Percentiles rank a stretch among this genome's conserved stretches.
Conservation (phyloP, 2,329 filamentous ascomycete species). For the Pestalotiopsis sp. region DNA sequence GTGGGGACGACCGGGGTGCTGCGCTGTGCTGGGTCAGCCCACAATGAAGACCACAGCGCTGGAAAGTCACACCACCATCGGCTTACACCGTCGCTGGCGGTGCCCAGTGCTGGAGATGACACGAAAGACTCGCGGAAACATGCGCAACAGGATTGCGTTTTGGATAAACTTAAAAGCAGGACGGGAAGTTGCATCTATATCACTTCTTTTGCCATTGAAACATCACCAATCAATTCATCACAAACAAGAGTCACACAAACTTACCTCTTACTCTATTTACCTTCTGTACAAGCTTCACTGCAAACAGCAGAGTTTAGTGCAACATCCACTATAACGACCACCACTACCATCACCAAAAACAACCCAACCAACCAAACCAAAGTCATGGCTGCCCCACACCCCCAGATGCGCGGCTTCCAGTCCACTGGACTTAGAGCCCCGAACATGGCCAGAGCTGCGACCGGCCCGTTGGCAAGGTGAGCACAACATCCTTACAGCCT, state of each 20-base stretch:
- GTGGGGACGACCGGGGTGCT: background rate
- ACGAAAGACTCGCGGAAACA: background rate
- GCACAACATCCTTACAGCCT: too few relatives aligned
- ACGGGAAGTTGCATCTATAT: background rate
- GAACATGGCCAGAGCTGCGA: constrained; percentile 1
- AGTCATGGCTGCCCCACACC: constrained; percentile 8
- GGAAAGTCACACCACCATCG: constrained; percentile 11
- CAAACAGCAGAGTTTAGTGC: background rate
- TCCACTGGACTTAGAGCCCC: background rate
- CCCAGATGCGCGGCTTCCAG: constrained; percentile 3
- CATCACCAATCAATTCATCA: background rate
- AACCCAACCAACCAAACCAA: background rate
- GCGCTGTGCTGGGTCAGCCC: background rate
- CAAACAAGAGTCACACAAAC: constrained; percentile 1
- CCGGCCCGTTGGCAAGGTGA: constrained; percentile 5
- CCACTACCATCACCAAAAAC: background rate
- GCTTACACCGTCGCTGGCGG: constrained; percentile 4
- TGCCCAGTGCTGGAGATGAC: background rate
- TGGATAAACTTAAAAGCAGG: background rate
- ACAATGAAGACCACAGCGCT: constrained; percentile 4
- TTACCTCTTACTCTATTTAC: background rate
- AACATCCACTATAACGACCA: background rate
- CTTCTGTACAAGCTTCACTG: background rate
- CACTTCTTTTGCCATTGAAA: background rate
- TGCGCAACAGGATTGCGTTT: background rate